phyloP scores from a whole-genome alignment of 805 yeast species.

The Hanseniaspora hatyaiensis region DNA sequence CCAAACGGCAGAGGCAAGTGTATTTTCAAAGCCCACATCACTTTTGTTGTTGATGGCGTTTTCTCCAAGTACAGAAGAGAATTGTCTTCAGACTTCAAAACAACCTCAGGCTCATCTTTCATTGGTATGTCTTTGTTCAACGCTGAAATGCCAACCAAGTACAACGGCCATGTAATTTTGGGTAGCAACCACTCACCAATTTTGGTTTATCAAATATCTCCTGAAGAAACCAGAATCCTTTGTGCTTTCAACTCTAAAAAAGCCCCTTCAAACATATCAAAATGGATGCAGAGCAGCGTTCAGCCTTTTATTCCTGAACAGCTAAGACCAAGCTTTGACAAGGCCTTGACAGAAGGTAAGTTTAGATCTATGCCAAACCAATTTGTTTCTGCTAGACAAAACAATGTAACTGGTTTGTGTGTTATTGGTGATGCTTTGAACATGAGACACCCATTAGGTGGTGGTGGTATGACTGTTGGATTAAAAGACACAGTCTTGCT shows the following conservation, averaged over 20 bases:
- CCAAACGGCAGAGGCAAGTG: slow-evolving; percentile 32
- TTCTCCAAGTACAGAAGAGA: slow-evolving; percentile 83
- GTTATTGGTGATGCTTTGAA: slow-evolving; percentile 87
- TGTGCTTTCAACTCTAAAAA: slow-evolving; percentile 71
- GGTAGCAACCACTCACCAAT: slow-evolving; percentile 75
- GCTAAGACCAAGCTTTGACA: slow-evolving; percentile 53
- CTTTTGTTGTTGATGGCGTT: slow-evolving; percentile 84
- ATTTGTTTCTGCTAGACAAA: slow-evolving; percentile 65
- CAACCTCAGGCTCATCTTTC: slow-evolving; percentile 69
- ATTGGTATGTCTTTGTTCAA: slow-evolving; percentile 68
- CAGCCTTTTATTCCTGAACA: slow-evolving; percentile 55
- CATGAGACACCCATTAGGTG: slow-evolving; percentile 97
- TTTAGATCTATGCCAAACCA: slow-evolving; percentile 90
- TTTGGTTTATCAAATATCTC: slow-evolving; percentile 74
- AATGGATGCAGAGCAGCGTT: slow-evolving; percentile 50
- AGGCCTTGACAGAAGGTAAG: slow-evolving; percentile 47
- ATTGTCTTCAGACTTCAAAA: slow-evolving; percentile 47
- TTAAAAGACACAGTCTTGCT: slow-evolving; percentile 66
- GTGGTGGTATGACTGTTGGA: slow-evolving; percentile 99
- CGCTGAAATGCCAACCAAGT: slow-evolving; percentile 60
- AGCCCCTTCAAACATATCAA: slow-evolving; percentile 58
- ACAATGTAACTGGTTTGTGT: slow-evolving; percentile 61
- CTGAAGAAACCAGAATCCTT: slow-evolving; percentile 71
- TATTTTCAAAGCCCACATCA: slow-evolving; percentile 47
- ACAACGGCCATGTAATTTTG: slow-evolving; percentile 81